These are phyloP conservation scores for Trametes elegans DNA, from an alignment of 768 basidiomycete species.

Conservation along the genomic window DNA sequence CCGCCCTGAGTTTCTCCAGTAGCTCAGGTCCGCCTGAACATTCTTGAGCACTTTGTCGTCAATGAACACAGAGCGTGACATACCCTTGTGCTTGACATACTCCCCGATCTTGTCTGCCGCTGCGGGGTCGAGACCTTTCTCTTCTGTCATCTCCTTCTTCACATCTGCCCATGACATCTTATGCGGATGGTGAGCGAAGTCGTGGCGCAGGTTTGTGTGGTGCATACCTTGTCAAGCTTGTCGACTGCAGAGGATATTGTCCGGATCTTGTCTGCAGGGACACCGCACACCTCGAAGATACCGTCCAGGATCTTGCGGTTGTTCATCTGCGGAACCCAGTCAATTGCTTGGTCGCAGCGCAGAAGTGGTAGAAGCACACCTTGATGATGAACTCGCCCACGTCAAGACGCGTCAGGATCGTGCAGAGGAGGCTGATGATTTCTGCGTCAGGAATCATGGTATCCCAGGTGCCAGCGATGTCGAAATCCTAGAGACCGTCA, in stretches of 20 bases:
- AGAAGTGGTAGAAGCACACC: constrained; percentile 38
- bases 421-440: constrained; percentile 76
- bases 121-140: constrained; percentile 81
- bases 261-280: constrained; percentile 85
- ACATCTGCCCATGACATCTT: constrained; percentile 92
- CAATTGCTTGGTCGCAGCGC: background rate
- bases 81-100: constrained; percentile 94
- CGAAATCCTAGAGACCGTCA: constrained; percentile 70
- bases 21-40: constrained; percentile 71
- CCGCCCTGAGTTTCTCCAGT: constrained; percentile 64
- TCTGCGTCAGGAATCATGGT: constrained; percentile 98
- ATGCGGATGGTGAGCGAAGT: background rate
- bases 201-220: too few species aligned
- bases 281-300: constrained; percentile 95
- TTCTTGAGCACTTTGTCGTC: background rate
- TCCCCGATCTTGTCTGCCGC: constrained; percentile 94
- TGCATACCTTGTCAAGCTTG: constrained; percentile 89
- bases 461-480: constrained; percentile 91
- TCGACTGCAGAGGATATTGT: constrained; percentile 96
- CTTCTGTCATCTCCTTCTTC: constrained; percentile 93
- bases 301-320: constrained; percentile 97
- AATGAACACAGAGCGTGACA: constrained; percentile 1
- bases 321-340: constrained; percentile 61
- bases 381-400: constrained; percentile 96
- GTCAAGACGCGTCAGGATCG: constrained; percentile 77